Conservation (phyloP, 2,329 filamentous ascomycete species). For the Exophiala mesophila region DNA sequence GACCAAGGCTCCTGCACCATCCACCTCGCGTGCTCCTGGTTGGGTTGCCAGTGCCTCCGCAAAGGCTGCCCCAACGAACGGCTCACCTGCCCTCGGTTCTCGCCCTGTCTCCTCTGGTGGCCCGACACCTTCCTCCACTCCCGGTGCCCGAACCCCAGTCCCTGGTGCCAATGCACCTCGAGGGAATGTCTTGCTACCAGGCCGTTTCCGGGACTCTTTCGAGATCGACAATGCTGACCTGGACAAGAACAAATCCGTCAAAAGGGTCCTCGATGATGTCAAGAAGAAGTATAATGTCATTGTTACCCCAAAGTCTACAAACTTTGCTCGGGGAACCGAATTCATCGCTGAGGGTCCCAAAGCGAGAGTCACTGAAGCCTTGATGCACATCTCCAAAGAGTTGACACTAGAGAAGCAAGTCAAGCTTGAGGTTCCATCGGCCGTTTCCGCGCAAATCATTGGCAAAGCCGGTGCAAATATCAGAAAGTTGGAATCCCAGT, state of each 20-base stretch:
- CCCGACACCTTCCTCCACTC: constrained; percentile 59
- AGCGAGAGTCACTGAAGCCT: constrained; percentile 77
- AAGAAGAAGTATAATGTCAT: constrained; percentile 87
- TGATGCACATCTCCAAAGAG: constrained; percentile 83
- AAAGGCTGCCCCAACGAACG: constrained; percentile 41
- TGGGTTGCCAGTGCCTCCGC: constrained; percentile 43
- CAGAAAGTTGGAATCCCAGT: constrained; percentile 81
- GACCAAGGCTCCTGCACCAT: constrained; percentile 65
- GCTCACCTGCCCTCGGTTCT: constrained; percentile 49
- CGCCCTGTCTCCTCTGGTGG: constrained; percentile 52
- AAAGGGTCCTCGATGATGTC: constrained; percentile 81
- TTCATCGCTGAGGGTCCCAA: constrained; percentile 83
- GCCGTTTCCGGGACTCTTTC: constrained; percentile 73
- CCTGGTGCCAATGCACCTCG: constrained; percentile 34
- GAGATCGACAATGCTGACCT: constrained; percentile 71
- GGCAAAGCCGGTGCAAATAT: constrained; percentile 87
- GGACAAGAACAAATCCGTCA: constrained; percentile 71
- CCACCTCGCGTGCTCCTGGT: constrained; percentile 65
- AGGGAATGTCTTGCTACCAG: constrained; percentile 54
- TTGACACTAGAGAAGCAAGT: constrained; percentile 75
- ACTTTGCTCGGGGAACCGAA: constrained; percentile 66
- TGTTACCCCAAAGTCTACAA: constrained; percentile 65
- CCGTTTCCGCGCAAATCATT: constrained; percentile 83
- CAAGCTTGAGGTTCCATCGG: constrained; percentile 75
- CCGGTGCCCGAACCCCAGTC: constrained; percentile 48